These are phyloP conservation scores for Ophiostoma populinum DNA, from an alignment of 2,329 filamentous ascomycete species.

Conservation along the genomic window DNA sequence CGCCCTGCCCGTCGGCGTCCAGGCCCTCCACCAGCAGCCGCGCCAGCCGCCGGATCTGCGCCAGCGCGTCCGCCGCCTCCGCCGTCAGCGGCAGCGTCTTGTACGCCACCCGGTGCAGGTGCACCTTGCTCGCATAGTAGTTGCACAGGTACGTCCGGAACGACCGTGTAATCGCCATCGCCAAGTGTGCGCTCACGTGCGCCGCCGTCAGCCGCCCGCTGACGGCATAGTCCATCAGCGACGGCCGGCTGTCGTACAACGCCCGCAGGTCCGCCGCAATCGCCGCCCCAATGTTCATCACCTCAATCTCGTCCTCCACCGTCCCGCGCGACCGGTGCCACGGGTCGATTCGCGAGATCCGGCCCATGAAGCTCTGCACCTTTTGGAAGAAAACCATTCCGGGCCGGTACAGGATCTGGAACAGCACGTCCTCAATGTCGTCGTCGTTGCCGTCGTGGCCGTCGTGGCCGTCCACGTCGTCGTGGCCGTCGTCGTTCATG, in stretches of 20 bases:
- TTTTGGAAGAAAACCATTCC: slow-evolving; percentile 40
- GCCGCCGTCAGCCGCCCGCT: slow-evolving; percentile 30
- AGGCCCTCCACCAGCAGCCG: slow-evolving; percentile 25
- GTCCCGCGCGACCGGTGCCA: slow-evolving; percentile 38
- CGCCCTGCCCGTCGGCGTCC: too few species aligned
- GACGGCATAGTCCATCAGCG: slow-evolving; percentile 38
- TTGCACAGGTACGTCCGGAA: slow-evolving; percentile 39
- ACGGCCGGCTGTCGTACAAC: slow-evolving; percentile 31
- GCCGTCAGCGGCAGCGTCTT: slow-evolving; percentile 32
- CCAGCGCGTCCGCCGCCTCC: slow-evolving; percentile 29
- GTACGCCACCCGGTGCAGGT: slow-evolving; percentile 39
- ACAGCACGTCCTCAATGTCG: slow-evolving; percentile 32
- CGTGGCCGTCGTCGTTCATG: too few species aligned
- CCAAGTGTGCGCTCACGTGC: slow-evolving; percentile 30
- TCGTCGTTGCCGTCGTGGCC: slow-evolving; percentile 12
- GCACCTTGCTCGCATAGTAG: slow-evolving; percentile 37
- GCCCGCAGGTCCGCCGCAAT: slow-evolving; percentile 33
- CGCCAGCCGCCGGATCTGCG: slow-evolving; percentile 29
- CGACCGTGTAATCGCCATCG: slow-evolving; percentile 31
- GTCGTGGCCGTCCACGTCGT: slow-evolving; percentile 1
- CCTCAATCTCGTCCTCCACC: slow-evolving; percentile 39
- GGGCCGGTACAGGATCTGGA: slow-evolving; percentile 36
- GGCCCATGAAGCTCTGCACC: slow-evolving; percentile 38
- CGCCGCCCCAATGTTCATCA: slow-evolving; percentile 33
- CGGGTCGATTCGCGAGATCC: slow-evolving; percentile 37